Conservation (phyloP, 1,284 basidiomycete genomes). For the Malassezia dermatis region DNA sequence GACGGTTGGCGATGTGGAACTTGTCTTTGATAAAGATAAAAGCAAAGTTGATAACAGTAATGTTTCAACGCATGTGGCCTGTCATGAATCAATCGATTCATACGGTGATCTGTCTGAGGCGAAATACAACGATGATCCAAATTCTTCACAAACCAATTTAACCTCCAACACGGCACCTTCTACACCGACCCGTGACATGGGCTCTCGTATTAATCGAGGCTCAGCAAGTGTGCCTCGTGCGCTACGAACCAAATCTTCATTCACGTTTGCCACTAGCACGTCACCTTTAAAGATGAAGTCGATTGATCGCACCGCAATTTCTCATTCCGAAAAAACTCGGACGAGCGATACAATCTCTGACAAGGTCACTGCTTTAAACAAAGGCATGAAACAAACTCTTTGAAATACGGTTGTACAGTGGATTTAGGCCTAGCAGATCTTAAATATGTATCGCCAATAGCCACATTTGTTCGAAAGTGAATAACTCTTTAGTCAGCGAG, state of each 20-base stretch:
- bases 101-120: background rate
- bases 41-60: background rate
- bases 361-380: background rate
- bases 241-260: background rate
- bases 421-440: background rate
- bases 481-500: background rate
- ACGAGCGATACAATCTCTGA: background rate
- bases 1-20: conserved; percentile 13
- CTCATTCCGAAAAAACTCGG: background rate
- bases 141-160: background rate
- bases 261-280: conserved; percentile 8
- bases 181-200: background rate
- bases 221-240: conserved; percentile 2
- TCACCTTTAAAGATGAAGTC: conserved; percentile 12
- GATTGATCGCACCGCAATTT: background rate
- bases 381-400: background rate
- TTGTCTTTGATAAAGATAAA: conserved; percentile 5
- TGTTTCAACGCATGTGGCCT: background rate
- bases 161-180: background rate
- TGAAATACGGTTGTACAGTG: background rate
- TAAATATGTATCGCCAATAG: background rate
- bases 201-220: background rate
- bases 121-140: background rate
- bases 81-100: background rate
- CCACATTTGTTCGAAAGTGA: background rate